These are phyloP conservation scores for Lactarius vividus DNA, from an alignment of 768 basidiomycete genomes.

Conservation along the genomic window DNA sequence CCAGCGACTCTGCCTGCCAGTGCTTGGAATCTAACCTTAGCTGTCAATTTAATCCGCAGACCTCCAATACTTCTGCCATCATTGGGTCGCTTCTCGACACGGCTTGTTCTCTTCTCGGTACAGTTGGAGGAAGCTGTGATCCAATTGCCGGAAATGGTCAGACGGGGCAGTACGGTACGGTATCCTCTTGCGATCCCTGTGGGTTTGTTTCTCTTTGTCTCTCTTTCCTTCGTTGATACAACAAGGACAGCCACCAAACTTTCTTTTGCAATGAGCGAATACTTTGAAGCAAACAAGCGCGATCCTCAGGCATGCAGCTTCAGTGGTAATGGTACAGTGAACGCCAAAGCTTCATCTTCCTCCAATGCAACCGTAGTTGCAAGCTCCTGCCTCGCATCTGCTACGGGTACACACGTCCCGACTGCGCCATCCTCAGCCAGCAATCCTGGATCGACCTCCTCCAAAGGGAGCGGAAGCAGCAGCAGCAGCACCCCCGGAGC, in stretches of 20 bases:
- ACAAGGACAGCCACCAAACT: constrained; percentile 61
- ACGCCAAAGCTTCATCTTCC: constrained; percentile 49
- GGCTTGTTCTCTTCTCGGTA: constrained; percentile 67
- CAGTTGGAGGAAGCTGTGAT: constrained; percentile 56
- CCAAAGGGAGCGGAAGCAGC: constrained; percentile 32
- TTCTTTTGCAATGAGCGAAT: constrained; percentile 79
- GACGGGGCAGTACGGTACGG: constrained; percentile 70
- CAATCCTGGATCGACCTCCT: not conserved
- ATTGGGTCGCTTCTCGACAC: constrained; percentile 62
- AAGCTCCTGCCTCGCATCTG: constrained; percentile 64
- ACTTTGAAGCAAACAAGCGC: constrained; percentile 62
- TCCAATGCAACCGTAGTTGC: constrained; percentile 54
- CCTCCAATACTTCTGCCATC: constrained; percentile 56
- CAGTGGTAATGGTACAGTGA: constrained; percentile 79
- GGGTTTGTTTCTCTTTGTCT: constrained; percentile 19
- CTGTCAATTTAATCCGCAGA: constrained; percentile 69
- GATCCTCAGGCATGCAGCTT: constrained; percentile 71
- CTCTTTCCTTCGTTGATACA: constrained; percentile 17
- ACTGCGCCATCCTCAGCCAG: constrained; percentile 38
- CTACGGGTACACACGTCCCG: constrained; percentile 62
- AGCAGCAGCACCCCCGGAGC: constrained; percentile 31
- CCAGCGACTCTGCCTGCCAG: constrained; percentile 73
- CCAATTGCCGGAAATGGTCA: constrained; percentile 72
- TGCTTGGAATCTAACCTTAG: constrained; percentile 68
- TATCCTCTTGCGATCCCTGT: constrained; percentile 82